Conservation (phyloP, 768 basidiomycete genomes). For the Podaxis pistillaris region DNA sequence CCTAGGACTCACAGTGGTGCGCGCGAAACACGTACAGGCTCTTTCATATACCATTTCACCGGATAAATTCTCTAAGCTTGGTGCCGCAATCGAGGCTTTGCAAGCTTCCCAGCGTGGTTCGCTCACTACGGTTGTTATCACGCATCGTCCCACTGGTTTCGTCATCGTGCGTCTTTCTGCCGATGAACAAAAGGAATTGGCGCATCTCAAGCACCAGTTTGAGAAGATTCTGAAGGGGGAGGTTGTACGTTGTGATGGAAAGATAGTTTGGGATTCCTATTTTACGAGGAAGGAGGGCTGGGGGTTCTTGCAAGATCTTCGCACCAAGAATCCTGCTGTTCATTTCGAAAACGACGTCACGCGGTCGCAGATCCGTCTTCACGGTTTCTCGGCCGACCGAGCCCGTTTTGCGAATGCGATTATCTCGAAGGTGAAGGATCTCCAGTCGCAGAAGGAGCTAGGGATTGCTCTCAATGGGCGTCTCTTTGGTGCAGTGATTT, state of each 20-base stretch:
- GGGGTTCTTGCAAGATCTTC: conserved; percentile 44
- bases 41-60: conserved; percentile 43
- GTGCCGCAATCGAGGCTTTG: conserved; percentile 45
- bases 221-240: conserved; percentile 67
- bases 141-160: conserved; percentile 18
- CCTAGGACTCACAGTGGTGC: conserved; percentile 45
- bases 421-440: conserved; percentile 40
- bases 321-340: conserved; percentile 36
- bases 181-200: conserved; percentile 47
- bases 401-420: conserved; percentile 42
- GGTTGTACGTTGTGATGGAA: conserved; percentile 46
- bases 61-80: conserved; percentile 37
- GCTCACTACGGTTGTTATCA: conserved; percentile 23
- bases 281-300: conserved; percentile 44
- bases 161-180: conserved; percentile 49
- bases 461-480: conserved; percentile 46
- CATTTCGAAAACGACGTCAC: conserved; percentile 39
- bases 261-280: conserved; percentile 64
- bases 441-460: conserved; percentile 41
- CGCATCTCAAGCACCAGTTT: conserved; percentile 55
- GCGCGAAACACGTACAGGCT: conserved; percentile 52
- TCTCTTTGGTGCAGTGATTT: conserved; percentile 40
- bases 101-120: conserved; percentile 32
- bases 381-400: conserved; percentile 47
- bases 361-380: conserved; percentile 49